Evolutionary conservation across 2,329 filamentous ascomycete genomes (phyloP).

Genomic region (Diaporthe helianthi): DNA sequence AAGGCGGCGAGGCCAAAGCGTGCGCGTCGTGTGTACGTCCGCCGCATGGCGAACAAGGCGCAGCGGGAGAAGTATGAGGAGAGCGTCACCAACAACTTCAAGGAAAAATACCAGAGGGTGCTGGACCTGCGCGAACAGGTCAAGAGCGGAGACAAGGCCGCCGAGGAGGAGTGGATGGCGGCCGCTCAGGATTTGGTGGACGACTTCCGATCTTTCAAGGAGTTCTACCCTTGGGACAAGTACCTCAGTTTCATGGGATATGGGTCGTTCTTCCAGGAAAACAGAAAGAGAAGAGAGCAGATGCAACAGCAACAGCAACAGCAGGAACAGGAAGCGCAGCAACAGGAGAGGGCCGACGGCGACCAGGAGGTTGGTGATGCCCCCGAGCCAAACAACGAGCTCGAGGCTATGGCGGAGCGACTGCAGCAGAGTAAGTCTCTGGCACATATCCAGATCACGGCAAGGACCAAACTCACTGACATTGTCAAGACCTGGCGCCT

Average conservation of each 20-base stretch:
- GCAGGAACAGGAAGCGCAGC: constrained; percentile 28
- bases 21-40: constrained; percentile 31
- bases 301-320: background rate
- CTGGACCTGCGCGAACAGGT: constrained; percentile 51
- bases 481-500: constrained; percentile 44
- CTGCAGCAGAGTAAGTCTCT: constrained; percentile 58
- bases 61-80: constrained; percentile 41
- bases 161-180: constrained; percentile 62
- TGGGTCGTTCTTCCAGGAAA: constrained; percentile 45
- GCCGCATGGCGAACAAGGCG: constrained; percentile 38
- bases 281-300: constrained; percentile 38
- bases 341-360: constrained; percentile 30
- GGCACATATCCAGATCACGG: background rate
- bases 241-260: constrained; percentile 64
- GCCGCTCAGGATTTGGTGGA: constrained; percentile 66
- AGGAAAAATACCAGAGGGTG: constrained; percentile 52
- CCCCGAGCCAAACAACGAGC: constrained; percentile 47
- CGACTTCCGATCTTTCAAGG: constrained; percentile 68
- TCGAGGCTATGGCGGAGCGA: constrained; percentile 63
- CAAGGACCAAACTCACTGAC: constrained; percentile 4
- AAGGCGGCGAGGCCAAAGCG: constrained; percentile 31
- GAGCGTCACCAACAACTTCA: constrained; percentile 40
- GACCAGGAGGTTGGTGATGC: constrained; percentile 14
- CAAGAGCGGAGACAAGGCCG: constrained; percentile 50
- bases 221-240: constrained; percentile 72